phyloP scores from a whole-genome alignment of 352 stramenopile species.

The Phytophthora cactorum region DNA sequence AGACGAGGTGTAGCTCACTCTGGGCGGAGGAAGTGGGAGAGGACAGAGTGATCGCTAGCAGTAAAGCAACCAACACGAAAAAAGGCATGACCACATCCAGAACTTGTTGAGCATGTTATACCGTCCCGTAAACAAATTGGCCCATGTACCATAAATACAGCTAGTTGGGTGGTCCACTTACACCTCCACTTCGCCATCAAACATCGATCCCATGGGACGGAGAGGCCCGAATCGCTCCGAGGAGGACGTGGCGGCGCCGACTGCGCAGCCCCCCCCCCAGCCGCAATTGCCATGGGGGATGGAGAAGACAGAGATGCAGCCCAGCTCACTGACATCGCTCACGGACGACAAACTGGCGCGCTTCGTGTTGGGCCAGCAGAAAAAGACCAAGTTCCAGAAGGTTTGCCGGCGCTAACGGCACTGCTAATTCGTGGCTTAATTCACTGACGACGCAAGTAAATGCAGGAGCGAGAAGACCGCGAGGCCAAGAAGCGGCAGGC shows the following conservation, averaged over 20 bases:
- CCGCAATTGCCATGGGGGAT: conserved; percentile 64
- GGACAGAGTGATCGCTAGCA: background rate
- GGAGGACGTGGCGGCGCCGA: conserved; percentile 9
- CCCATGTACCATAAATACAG: background rate
- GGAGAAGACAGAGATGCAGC: conserved; percentile 70
- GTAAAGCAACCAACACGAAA: conserved; percentile 8
- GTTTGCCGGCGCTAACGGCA: conserved; percentile 28
- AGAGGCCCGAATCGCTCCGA: conserved; percentile 17
- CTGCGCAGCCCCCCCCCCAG: background rate
- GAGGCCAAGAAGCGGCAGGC: conserved; percentile 86
- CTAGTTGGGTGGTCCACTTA: background rate
- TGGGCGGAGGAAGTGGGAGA: background rate
- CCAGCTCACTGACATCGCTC: conserved; percentile 64
- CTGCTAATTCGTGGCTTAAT: conserved; percentile 12
- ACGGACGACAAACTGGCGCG: conserved; percentile 84
- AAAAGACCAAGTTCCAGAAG: conserved; percentile 91
- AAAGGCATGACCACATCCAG: conserved; percentile 5
- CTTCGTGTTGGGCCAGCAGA: conserved; percentile 79
- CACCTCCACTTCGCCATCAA: background rate
- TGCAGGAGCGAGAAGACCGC: conserved; percentile 74
- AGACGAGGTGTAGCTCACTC: background rate
- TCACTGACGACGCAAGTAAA: conserved; percentile 9
- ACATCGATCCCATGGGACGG: conserved; percentile 17
- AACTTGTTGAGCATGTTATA: background rate
- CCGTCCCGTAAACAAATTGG: background rate